Evolutionary conservation across 495 filamentous ascomycete species (phyloP).

Genomic region (Aspergillus asperescens): DNA sequence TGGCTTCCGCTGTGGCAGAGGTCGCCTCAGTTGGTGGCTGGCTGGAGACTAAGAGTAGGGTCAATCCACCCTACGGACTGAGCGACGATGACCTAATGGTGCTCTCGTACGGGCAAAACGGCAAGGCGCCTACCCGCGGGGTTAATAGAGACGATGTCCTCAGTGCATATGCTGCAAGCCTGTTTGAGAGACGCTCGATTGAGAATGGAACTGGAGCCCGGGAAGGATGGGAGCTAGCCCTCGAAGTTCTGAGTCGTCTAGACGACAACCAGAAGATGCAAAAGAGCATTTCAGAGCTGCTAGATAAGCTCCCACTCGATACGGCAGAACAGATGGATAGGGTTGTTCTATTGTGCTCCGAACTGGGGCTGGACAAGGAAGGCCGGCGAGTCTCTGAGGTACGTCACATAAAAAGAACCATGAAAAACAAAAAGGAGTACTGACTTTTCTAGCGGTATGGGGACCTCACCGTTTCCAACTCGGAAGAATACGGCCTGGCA

Average conservation of each 20-base stretch:
- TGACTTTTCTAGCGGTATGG: constrained; percentile 60
- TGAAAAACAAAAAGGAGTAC: not conserved
- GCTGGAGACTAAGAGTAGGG: constrained; percentile 43
- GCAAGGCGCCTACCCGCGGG: constrained; percentile 9
- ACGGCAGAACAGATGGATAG: constrained; percentile 66
- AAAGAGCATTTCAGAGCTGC: constrained; percentile 59
- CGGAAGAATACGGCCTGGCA: constrained; percentile 71
- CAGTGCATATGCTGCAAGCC: constrained; percentile 58
- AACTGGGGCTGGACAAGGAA: constrained; percentile 62
- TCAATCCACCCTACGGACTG: constrained; percentile 37
- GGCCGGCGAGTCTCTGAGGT: constrained; percentile 73
- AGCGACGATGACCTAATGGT: constrained; percentile 59
- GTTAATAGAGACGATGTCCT: constrained; percentile 64
- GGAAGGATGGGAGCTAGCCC: constrained; percentile 82
- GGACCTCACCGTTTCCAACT: constrained; percentile 57
- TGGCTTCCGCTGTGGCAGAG: constrained; percentile 73
- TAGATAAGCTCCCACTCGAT: constrained; percentile 58
- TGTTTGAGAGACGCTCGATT: constrained; percentile 43
- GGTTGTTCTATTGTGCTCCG: constrained; percentile 63
- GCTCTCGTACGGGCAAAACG: constrained; percentile 47
- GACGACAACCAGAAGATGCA: constrained; percentile 59
- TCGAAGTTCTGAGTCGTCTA: constrained; percentile 69
- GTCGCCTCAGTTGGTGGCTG: constrained; percentile 70
- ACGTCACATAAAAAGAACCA: constrained; percentile 26
- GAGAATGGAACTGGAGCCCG: constrained; percentile 36